Base-by-base conservation (phyloP, 768 basidiomycete genomes). In the Tephrocybe rancida region DNA sequence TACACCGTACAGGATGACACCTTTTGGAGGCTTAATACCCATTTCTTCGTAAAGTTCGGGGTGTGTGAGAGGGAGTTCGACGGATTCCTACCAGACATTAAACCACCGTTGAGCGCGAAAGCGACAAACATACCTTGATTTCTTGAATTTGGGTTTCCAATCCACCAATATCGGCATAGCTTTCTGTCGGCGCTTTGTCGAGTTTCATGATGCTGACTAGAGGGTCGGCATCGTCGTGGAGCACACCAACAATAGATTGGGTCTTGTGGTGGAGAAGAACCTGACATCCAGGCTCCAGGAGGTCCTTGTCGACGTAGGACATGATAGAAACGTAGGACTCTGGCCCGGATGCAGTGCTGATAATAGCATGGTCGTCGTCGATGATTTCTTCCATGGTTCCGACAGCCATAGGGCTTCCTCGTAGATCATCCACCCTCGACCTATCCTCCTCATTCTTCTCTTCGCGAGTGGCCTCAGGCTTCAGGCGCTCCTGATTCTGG, bases 21-120 rank as follows among this genome's bases (percentile, higher is more conserved):
- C 97, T 70, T 98, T 98, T 19, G 97, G 97, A n/a, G 96, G 97
- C 64, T 90, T 90, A 72, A 99, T 98, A 51, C 97, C 97, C 97
- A 99, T 98, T 77, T 98, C 96, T 72, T 98, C 96, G 73, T 98
- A 99, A 34, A 98, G 74, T 67, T 99, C 97, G 3, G 97, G 97
- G 67, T 98, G 97, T 8, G 96, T 98, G 21, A 99, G 77, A 0
- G 97, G 97, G 27, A 98, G 81, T 72, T 98, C 97, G 42, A 98
- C 96, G 13, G 97, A 92, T 88, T 99, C 97, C 91, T 95, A 38
- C 27, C 26, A 8, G n/a, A 39, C 19, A 50, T 16, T 56, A 3
- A 57, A 27, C 55, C 30, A 16, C 29, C 48, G 39, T 24, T 1
- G 19, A 41, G n/a, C 34, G 24, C 3, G 27, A 19, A 9, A 52